Evolutionary conservation across 345 rosid species (phyloP).

Genomic region (Excoecaria cochinchinensis): DNA sequence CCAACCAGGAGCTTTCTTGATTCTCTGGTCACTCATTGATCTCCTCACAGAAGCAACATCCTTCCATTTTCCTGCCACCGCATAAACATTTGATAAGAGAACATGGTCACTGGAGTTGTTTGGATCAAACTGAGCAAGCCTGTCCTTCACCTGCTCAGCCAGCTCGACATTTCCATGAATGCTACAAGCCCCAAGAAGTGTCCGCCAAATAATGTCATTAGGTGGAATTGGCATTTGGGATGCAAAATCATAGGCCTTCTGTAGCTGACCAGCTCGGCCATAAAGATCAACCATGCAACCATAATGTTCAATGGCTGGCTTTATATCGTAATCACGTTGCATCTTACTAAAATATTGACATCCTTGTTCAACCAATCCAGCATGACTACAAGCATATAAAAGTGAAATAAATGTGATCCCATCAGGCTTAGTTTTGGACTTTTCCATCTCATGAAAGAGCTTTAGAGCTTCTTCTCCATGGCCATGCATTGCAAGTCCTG

Average conservation of each 20-base stretch:
- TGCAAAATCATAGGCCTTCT: conserved; percentile 69
- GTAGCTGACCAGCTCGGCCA: conserved; percentile 84
- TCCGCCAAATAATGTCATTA: conserved; percentile 82
- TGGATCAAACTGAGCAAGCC: conserved; percentile 76
- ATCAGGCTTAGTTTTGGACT: conserved; percentile 57
- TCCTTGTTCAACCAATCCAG: conserved; percentile 83
- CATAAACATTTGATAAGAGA: conserved; percentile 71
- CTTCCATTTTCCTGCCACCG: conserved; percentile 76
- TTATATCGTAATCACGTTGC: conserved; percentile 52
- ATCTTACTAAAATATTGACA: conserved; percentile 59
- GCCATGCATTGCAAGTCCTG: conserved; percentile 80
- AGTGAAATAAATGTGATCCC: conserved; percentile 65
- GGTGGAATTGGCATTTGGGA: conserved; percentile 72
- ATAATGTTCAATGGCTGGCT: conserved; percentile 57
- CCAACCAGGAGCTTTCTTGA: conserved; percentile 75
- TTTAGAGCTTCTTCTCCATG: conserved; percentile 66
- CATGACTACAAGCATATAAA: conserved; percentile 94
- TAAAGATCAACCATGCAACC: conserved; percentile 73
- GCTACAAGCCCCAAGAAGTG: conserved; percentile 88
- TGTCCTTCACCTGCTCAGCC: conserved; percentile 73
- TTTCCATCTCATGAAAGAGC: conserved; percentile 65
- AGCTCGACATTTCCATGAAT: conserved; percentile 77
- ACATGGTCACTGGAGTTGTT: conserved; percentile 74
- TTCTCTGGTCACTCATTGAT: conserved; percentile 51
- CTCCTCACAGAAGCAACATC: conserved; percentile 67